Percentiles rank a stretch among this genome's conserved stretches.
phyloP scores from a whole-genome alignment of 164 flowering plant genomes.

The Magnolia officinalis region DNA sequence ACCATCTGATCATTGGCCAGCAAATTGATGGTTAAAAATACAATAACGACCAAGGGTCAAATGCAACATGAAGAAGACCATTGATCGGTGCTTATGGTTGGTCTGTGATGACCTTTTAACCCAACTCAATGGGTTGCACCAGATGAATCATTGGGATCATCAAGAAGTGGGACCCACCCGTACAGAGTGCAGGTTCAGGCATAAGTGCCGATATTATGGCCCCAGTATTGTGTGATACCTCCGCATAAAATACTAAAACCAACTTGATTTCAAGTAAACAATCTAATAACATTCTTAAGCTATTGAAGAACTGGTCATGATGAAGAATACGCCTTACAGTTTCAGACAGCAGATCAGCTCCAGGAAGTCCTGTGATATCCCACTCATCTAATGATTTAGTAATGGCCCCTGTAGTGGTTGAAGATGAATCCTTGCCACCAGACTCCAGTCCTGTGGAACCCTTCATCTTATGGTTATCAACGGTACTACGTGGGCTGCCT shows the following conservation, averaged over 20 bases:
- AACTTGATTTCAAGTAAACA: too few relatives aligned
- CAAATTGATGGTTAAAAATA: too few relatives aligned
- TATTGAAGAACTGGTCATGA: neutral
- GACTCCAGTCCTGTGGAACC: slow-evolving; percentile 31
- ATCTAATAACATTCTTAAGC: neutral
- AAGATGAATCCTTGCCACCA: slow-evolving; percentile 34
- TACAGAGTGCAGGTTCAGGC: neutral
- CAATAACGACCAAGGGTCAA: too few relatives aligned
- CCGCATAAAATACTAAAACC: too few relatives aligned
- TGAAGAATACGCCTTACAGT: slow-evolving; percentile 40
- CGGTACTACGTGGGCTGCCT: slow-evolving; percentile 36
- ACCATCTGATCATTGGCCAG: too few relatives aligned
- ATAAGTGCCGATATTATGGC: too few relatives aligned
- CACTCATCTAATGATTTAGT: slow-evolving; percentile 45
- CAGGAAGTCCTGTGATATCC: slow-evolving; percentile 73
- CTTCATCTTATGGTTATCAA: slow-evolving; percentile 20
- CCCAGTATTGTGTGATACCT: too few relatives aligned
- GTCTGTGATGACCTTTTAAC: too few relatives aligned
- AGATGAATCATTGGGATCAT: neutral
- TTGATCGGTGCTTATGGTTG: too few relatives aligned
- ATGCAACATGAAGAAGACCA: too few relatives aligned
- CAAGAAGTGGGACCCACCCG: neutral
- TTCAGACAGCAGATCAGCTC: slow-evolving; percentile 71
- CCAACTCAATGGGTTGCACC: neutral
- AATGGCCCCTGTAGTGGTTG: slow-evolving; percentile 24